Evolutionary conservation across 345 rosid species (phyloP).

Genomic region (Citrus sinensis): DNA sequence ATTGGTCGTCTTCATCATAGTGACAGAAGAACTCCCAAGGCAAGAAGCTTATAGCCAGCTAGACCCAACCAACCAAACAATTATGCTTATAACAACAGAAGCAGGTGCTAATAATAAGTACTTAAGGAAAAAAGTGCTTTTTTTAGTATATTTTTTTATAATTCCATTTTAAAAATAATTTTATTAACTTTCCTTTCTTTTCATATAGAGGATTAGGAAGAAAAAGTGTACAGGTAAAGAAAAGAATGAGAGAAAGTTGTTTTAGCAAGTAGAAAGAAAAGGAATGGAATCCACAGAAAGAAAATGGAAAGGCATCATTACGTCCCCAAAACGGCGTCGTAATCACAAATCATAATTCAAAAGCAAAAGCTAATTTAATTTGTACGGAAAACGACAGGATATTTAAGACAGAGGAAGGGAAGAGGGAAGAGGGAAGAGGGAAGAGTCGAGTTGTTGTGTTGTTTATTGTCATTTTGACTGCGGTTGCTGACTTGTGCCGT

Average conservation of each 20-base stretch:
- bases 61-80: not conserved
- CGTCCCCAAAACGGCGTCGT: slow-evolving; percentile 23
- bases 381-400: not conserved
- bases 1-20: slow-evolving; percentile 31
- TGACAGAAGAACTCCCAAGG: slow-evolving; percentile 4
- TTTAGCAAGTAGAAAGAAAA: not conserved
- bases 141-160: not conserved
- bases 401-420: no score
- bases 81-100: not conserved
- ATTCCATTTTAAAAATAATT: not conserved
- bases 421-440: no score
- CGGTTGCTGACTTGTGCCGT: not conserved
- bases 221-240: slow-evolving; percentile 29
- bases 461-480: not conserved
- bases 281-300: not conserved
- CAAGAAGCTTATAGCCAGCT: not conserved
- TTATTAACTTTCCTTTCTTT: not conserved
- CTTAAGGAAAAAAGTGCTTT: not conserved
- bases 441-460: not conserved
- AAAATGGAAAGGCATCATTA: slow-evolving; percentile 1
- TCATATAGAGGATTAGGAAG: not conserved
- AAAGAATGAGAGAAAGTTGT: slow-evolving; percentile 19
- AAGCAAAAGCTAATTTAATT: not conserved
- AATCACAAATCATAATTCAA: not conserved
- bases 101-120: not conserved